Percentiles rank a stretch among this genome's conserved stretches.
Conservation (phyloP, 805 yeast genomes). For the Ogataea pignaliae region DNA sequence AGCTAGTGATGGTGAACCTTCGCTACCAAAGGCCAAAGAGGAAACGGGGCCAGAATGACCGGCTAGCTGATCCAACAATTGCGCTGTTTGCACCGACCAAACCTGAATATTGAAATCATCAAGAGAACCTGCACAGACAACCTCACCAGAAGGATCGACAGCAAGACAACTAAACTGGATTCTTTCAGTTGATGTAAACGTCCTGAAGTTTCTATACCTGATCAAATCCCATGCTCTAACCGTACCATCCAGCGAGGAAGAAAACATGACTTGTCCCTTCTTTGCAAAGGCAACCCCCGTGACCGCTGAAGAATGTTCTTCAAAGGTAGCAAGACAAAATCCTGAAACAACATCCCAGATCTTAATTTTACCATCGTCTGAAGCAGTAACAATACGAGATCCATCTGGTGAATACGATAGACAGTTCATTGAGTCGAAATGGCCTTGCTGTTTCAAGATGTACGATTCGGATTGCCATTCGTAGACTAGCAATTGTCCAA, state of each 20-base stretch:
- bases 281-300: constrained; percentile 85
- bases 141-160: constrained; percentile 95
- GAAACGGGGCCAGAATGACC: constrained; percentile 98
- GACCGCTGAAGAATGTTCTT: constrained; percentile 85
- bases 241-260: constrained; percentile 93
- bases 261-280: constrained; percentile 84
- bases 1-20: constrained; percentile 65
- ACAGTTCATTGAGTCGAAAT: constrained; percentile 84
- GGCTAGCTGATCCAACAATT: constrained; percentile 75
- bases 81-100: constrained; percentile 97
- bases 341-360: constrained; percentile 95
- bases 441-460: constrained; percentile 94
- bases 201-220: constrained; percentile 89
- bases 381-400: constrained; percentile 82
- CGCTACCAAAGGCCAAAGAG: constrained; percentile 77
- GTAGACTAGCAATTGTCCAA: constrained; percentile 93
- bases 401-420: constrained; percentile 94
- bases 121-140: constrained; percentile 89
- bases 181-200: constrained; percentile 87
- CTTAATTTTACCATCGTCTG: constrained; percentile 95
- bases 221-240: constrained; percentile 96
- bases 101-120: constrained; percentile 89
- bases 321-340: constrained; percentile 86
- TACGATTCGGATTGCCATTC: constrained; percentile 99
- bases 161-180: constrained; percentile 85